Evolutionary conservation across 1,139 yeast species (phyloP).

Genomic region (Debaryomyces psychrophilus): DNA sequence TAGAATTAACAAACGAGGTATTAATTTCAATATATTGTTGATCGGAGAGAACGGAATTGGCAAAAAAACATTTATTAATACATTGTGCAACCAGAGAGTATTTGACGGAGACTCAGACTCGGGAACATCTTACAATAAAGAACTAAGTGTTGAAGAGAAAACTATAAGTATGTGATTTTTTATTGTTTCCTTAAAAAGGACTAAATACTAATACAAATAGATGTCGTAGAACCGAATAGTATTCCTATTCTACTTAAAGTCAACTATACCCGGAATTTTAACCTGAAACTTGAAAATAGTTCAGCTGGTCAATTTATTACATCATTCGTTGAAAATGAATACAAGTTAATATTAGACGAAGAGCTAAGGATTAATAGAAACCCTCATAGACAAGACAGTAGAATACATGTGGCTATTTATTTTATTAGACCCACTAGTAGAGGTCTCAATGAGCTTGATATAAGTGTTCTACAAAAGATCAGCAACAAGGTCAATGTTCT

Average conservation of each 20-base stretch:
- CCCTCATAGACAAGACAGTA: slow-evolving; percentile 54
- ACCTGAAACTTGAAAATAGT: slow-evolving; percentile 39
- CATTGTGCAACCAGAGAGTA: slow-evolving; percentile 28
- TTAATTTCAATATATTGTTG: slow-evolving; percentile 31
- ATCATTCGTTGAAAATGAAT: slow-evolving; percentile 56
- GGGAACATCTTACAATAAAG: slow-evolving; percentile 8
- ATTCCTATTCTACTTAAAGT: slow-evolving; percentile 31
- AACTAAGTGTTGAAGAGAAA: slow-evolving; percentile 19
- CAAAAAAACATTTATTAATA: slow-evolving; percentile 35
- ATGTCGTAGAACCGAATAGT: slow-evolving; percentile 19
- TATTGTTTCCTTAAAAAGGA: background rate
- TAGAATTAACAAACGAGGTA: slow-evolving; percentile 23
- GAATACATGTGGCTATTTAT: slow-evolving; percentile 66
- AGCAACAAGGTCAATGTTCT: slow-evolving; percentile 57
- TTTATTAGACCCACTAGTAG: slow-evolving; percentile 61
- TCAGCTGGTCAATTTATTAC: slow-evolving; percentile 33
- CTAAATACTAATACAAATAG: slow-evolving; percentile 13
- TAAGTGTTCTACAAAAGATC: slow-evolving; percentile 52
- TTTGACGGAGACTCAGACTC: slow-evolving; percentile 15
- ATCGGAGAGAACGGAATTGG: slow-evolving; percentile 43
- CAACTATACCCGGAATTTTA: slow-evolving; percentile 31
- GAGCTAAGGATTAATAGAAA: slow-evolving; percentile 63
- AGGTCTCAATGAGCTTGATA: slow-evolving; percentile 48
- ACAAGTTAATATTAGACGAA: slow-evolving; percentile 57
- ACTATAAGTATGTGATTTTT: slow-evolving; percentile 17